phyloP scores from a whole-genome alignment of 192 early-diverging fungal genomes.

The Pilobolus umbonatus region DNA sequence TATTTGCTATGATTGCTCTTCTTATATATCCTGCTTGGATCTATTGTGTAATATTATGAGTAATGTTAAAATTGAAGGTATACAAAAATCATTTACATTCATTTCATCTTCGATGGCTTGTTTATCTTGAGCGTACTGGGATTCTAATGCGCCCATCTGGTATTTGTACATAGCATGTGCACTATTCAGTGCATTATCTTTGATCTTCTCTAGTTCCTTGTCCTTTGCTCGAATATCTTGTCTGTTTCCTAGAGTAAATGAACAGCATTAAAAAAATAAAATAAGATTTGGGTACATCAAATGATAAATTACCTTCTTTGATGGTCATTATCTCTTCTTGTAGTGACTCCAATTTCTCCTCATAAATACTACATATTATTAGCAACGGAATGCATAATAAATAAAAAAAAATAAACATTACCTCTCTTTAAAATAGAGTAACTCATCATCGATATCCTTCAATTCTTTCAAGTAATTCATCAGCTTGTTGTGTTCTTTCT shows the following conservation, averaged over 20 bases:
- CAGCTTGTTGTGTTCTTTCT: not conserved
- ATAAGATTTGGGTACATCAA: not conserved
- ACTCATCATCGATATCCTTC: constrained; percentile 2
- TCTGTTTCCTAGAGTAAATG: too few relatives aligned
- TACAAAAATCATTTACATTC: too few relatives aligned
- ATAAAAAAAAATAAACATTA: not conserved
- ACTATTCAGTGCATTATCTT: not conserved
- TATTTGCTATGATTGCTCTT: too few relatives aligned
- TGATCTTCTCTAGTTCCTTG: not conserved
- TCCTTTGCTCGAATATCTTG: not conserved
- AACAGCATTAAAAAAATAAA: not conserved
- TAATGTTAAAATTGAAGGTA: too few relatives aligned
- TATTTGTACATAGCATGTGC: not conserved
- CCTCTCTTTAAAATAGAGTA: not conserved
- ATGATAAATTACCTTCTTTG: constrained; percentile 3
- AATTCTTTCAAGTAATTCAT: not conserved
- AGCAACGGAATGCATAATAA: not conserved
- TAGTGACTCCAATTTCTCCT: not conserved
- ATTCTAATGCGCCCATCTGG: constrained; percentile 4
- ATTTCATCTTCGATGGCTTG: too few relatives aligned
- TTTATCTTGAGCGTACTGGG: too few relatives aligned
- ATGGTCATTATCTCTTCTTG: not conserved
- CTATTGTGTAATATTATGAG: too few relatives aligned
- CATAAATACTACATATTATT: constrained; percentile 5
- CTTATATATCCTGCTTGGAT: too few relatives aligned